These are phyloP conservation scores for Emergomyces pasteurianus DNA, from an alignment of 2,329 filamentous ascomycete species.

Conservation along the genomic window DNA sequence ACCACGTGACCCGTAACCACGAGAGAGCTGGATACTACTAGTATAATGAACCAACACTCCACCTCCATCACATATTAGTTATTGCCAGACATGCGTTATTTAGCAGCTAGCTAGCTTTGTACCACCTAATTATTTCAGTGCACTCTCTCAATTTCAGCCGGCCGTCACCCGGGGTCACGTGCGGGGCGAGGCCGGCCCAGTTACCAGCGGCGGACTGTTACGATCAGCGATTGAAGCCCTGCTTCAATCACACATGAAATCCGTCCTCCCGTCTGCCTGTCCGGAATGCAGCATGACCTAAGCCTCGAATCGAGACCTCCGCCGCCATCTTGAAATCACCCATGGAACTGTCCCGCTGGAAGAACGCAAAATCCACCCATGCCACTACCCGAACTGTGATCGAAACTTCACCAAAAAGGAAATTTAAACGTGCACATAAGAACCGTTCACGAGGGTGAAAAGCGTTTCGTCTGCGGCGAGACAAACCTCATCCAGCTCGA, in stretches of 20 bases:
- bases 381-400: conserved; percentile 55
- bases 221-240: too few species aligned
- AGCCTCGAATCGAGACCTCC: conserved; percentile 53
- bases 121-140: too few species aligned
- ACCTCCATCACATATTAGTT: too few species aligned
- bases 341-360: conserved; percentile 52
- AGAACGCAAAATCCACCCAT: conserved; percentile 54
- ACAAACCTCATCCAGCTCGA: conserved; percentile 47
- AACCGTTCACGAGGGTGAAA: conserved; percentile 60
- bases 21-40: too few species aligned
- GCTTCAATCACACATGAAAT: conserved; percentile 61
- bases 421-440: conserved; percentile 73
- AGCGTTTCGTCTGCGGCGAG: conserved; percentile 65
- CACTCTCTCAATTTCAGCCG: too few species aligned
- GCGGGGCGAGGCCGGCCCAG: too few species aligned
- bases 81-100: too few species aligned
- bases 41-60: too few species aligned
- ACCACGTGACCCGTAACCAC: too few species aligned
- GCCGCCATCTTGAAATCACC: conserved; percentile 64
- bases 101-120: too few species aligned
- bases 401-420: conserved; percentile 70
- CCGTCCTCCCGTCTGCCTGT: conserved; percentile 61
- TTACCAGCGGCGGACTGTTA: too few species aligned
- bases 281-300: conserved; percentile 60
- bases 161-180: too few species aligned